A percentile compares a stretch with the other conserved stretches of the same genome.
These are phyloP conservation scores for Mucor piriformis DNA, from an alignment of 371 early-diverging fungal species.

Conservation along the genomic window DNA sequence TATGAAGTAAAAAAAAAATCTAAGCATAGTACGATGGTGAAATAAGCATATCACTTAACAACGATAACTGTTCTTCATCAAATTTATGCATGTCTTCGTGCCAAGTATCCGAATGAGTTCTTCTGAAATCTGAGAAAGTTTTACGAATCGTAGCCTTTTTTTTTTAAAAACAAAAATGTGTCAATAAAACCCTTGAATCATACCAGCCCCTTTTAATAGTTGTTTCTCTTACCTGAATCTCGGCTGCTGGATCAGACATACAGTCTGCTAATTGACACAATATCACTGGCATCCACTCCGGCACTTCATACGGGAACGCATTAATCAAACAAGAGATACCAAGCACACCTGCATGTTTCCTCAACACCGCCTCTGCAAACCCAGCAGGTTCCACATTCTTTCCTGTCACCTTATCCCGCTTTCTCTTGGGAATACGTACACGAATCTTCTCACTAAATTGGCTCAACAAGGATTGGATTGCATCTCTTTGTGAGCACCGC, in stretches of 20 bases:
- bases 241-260: constrained; percentile 84
- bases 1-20: too few relatives aligned
- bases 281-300: constrained; percentile 87
- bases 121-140: constrained; percentile 87
- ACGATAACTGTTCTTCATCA: constrained; percentile 74
- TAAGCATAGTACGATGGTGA: constrained; percentile 84
- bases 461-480: constrained; percentile 59
- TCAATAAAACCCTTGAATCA: too few relatives aligned
- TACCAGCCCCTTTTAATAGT: too few relatives aligned
- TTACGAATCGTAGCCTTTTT: constrained; percentile 80
- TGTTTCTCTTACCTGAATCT: constrained; percentile 65
- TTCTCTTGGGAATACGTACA: constrained; percentile 50
- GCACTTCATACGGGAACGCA: constrained; percentile 92
- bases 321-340: constrained; percentile 84
- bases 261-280: constrained; percentile 75
- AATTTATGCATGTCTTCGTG: constrained; percentile 83
- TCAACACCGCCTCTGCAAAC: constrained; percentile 63
- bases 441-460: constrained; percentile 39
- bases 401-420: constrained; percentile 43
- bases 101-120: constrained; percentile 96
- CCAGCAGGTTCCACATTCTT: constrained; percentile 53
- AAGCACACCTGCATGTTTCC: constrained; percentile 86
- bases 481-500: constrained; percentile 81
- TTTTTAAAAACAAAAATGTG: background rate
- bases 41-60: constrained; percentile 85